Conservation (phyloP, 768 basidiomycete genomes). For the Podaxis sp. region DNA sequence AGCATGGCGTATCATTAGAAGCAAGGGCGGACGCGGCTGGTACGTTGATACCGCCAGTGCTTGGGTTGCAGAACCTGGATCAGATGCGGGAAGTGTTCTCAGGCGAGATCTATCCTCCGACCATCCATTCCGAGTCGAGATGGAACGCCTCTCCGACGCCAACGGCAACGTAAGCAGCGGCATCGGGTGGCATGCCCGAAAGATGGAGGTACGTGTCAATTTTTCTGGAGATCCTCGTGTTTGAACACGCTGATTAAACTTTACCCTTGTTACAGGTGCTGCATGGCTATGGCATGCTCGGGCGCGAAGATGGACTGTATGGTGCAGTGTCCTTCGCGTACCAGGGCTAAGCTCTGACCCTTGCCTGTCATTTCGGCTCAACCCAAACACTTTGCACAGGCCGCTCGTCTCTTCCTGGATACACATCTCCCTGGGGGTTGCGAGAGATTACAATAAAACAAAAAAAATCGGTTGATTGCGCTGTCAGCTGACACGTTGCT, state of each 20-base stretch:
- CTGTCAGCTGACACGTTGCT: no score
- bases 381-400: no score
- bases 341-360: constrained; percentile 57
- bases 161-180: constrained; percentile 90
- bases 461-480: no score
- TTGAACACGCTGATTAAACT: not conserved
- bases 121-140: constrained; percentile 70
- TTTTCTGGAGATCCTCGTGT: not conserved
- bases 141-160: constrained; percentile 72
- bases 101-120: constrained; percentile 54
- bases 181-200: constrained; percentile 93
- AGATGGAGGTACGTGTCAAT: constrained; percentile 83
- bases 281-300: constrained; percentile 87
- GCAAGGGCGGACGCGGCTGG: constrained; percentile 94
- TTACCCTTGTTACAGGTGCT: constrained; percentile 51
- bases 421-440: no score
- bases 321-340: constrained; percentile 95
- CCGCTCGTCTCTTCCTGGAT: no score
- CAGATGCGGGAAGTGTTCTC: constrained; percentile 44
- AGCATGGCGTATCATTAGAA: constrained; percentile 85
- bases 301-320: constrained; percentile 90
- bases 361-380: not conserved
- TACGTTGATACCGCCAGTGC: constrained; percentile 88
- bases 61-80: constrained; percentile 59
- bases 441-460: no score